Evolutionary conservation across 2,329 filamentous ascomycete species (phyloP), one percentile per base, ranked within the genome.

Genomic region (Apiospora sp.): DNA sequence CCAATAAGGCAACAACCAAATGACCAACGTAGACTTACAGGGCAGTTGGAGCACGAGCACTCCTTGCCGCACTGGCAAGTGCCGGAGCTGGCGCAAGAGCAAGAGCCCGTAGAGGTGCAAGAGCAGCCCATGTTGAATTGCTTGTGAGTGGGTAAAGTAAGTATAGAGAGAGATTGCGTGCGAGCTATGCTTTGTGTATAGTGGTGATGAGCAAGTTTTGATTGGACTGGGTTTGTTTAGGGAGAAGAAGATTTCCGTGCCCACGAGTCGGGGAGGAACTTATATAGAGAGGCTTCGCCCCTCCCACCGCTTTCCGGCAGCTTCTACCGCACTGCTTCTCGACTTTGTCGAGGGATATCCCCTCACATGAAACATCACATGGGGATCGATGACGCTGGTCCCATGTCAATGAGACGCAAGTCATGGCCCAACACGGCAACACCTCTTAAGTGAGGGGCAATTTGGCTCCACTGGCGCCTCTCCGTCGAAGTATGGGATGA

Each of bases 21-120:
- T 10, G 16, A 22, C 3, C 10, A 8, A 22, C 4, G 14, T 14
- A 6, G 34, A 41, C 58, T 41, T 41, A 64, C 58, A n/a, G 30
- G 27, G 68, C 68, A 70, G 68, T 58, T 41, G 34, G 68, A 24
- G 68, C 68, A 70, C 19, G 46, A 51, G 34, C 68, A 70, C 12
- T 37, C 49, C 19, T 70, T 51, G 34, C 46, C 68, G 48, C 68
- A 70, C 68, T 70, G 68, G 34, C 68, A 70, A 22, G 34, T n/a
- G 22, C 46, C 48, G n/a, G 68, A 70, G 27, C 30, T 51, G 68
- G 68, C 46, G 48, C 68, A 70, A 30, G 46, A 41, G 68, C 68
- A 70, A 12, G 48, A 54, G 48, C 68, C 68, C 30, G 68, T 44
- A 14, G 68, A 58, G 24, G 46, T 24, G 68, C 68, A 70, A 51